These are phyloP conservation scores for Boletellus emodensis DNA, from an alignment of 768 basidiomycete genomes.

Conservation along the genomic window DNA sequence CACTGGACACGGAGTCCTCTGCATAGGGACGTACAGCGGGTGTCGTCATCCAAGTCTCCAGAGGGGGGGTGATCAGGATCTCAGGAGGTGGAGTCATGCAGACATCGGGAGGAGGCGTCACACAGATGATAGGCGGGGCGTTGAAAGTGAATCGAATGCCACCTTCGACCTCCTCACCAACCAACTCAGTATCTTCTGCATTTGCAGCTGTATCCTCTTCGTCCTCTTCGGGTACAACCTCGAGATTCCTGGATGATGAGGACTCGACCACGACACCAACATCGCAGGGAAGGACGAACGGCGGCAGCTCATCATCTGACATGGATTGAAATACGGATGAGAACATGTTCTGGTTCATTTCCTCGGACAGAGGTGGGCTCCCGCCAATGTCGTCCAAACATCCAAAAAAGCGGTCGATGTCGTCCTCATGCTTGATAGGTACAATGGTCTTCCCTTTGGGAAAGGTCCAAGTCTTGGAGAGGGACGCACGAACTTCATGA, in stretches of 20 bases:
- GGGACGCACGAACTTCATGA: slow-evolving; percentile 38
- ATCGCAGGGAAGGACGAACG: slow-evolving; percentile 46
- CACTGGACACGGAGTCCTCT: slow-evolving; percentile 2
- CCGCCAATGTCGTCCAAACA: slow-evolving; percentile 57
- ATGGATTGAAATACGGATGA: slow-evolving; percentile 44
- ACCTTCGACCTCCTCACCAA: slow-evolving; percentile 55
- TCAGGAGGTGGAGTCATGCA: slow-evolving; percentile 28
- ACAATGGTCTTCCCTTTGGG: slow-evolving; percentile 34
- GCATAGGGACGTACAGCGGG: slow-evolving; percentile 15
- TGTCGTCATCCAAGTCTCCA: slow-evolving; percentile 12
- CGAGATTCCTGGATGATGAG: slow-evolving; percentile 28
- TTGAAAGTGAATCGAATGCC: slow-evolving; percentile 76
- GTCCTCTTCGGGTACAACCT: slow-evolving; percentile 42
- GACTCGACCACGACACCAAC: slow-evolving; percentile 41
- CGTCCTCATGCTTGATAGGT: slow-evolving; percentile 31
- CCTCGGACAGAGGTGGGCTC: slow-evolving; percentile 43
- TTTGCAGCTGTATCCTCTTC: slow-evolving; percentile 27
- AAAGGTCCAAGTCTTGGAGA: slow-evolving; percentile 73
- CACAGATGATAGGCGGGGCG: slow-evolving; percentile 41
- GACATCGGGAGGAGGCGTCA: slow-evolving; percentile 25
- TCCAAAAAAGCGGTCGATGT: slow-evolving; percentile 76
- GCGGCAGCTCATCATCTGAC: slow-evolving; percentile 46
- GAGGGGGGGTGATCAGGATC: slow-evolving; percentile 20
- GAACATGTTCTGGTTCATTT: slow-evolving; percentile 60
- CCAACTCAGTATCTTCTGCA: slow-evolving; percentile 45